phyloP scores from a whole-genome alignment of 1,284 basidiomycete species.

The Trametes sp. region DNA sequence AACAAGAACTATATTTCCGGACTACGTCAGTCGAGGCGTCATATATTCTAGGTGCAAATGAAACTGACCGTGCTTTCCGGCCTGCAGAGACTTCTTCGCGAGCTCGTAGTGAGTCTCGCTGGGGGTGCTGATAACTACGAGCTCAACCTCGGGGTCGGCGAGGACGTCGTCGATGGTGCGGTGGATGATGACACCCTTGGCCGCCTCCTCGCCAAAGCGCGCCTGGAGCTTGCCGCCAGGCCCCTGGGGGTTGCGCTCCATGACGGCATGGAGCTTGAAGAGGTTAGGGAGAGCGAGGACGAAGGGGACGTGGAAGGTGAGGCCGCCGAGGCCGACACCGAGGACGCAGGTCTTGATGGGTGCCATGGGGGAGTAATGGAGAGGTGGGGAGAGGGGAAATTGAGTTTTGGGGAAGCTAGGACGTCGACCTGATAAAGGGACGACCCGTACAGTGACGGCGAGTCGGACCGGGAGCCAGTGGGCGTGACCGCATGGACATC shows the following conservation, averaged over 20 bases:
- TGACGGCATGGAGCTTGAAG: constrained; percentile 76
- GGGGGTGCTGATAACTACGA: constrained; percentile 79
- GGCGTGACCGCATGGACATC: constrained; percentile 2
- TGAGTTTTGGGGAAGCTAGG: not conserved
- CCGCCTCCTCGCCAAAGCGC: constrained; percentile 61
- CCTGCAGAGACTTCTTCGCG: constrained; percentile 68
- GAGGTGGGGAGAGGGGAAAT: not conserved
- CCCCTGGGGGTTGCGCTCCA: constrained; percentile 63
- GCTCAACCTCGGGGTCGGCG: constrained; percentile 66
- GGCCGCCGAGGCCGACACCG: constrained; percentile 77
- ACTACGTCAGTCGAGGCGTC: not conserved
- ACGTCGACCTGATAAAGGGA: constrained; percentile 9
- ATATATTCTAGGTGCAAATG: not conserved
- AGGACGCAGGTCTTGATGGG: constrained; percentile 77
- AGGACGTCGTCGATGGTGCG: constrained; percentile 63
- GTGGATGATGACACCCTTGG: constrained; percentile 57
- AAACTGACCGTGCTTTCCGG: constrained; percentile 78
- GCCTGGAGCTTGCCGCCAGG: constrained; percentile 69
- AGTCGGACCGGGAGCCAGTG: constrained; percentile 19
- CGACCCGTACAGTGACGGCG: not conserved
- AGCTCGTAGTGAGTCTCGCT: constrained; percentile 83
- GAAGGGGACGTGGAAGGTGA: constrained; percentile 84
- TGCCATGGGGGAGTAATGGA: constrained; percentile 22
- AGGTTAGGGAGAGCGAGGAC: constrained; percentile 76
- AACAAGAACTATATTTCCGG: constrained; percentile 65